Conservation (phyloP, 176 grass and related monocot genomes). For the Echinochloa phyllopogon region DNA sequence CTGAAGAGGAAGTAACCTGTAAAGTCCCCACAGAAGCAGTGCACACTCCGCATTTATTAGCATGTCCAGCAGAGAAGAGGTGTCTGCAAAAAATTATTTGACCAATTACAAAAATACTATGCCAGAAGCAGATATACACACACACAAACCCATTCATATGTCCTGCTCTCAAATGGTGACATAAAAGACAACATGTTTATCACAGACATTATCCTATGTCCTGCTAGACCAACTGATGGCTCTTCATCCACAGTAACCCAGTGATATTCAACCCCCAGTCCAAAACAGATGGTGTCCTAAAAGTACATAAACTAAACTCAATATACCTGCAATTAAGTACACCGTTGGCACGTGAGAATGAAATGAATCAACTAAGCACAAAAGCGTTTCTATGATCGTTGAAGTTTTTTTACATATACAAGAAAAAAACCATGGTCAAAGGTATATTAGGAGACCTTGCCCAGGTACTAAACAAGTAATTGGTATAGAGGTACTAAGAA, state of each 20-base stretch:
- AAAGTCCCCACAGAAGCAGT: conserved; percentile 88
- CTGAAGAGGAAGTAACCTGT: conserved; percentile 61
- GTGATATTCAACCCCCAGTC: neutral
- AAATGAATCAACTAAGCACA: neutral
- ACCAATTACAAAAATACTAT: conserved; percentile 31
- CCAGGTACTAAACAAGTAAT: neutral
- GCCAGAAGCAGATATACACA: conserved; percentile 14
- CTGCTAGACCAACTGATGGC: conserved; percentile 20
- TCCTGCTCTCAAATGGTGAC: conserved; percentile 1
- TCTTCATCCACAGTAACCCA: conserved; percentile 4
- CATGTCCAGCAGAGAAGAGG: conserved; percentile 83
- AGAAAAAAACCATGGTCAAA: neutral
- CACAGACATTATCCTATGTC: neutral
- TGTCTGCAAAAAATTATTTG: conserved; percentile 59
- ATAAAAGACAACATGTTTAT: conserved; percentile 12
- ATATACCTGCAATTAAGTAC: neutral
- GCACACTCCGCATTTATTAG: conserved; percentile 89
- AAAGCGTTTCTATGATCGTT: neutral
- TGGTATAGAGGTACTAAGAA: neutral
- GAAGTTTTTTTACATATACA: neutral
- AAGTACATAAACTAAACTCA: neutral
- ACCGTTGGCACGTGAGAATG: neutral
- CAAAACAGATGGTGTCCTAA: neutral
- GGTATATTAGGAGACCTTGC: neutral
- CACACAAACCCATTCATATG: neutral